A percentile compares a stretch with the other conserved stretches of the same genome.
phyloP scores from a whole-genome alignment of 345 rosid species.

The Odontarrhena argentea region DNA sequence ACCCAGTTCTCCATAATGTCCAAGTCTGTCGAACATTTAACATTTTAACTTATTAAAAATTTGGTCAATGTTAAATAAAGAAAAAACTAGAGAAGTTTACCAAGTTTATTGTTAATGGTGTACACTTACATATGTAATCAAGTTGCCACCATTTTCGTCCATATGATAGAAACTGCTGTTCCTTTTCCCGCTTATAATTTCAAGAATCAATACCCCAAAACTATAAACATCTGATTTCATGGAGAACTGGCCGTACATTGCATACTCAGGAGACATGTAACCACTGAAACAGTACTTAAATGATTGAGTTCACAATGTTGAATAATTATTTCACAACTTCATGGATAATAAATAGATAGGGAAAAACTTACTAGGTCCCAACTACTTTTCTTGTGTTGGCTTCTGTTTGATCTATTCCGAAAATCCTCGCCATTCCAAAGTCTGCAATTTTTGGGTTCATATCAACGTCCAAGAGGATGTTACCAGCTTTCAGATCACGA shows the following conservation, averaged over 20 bases:
- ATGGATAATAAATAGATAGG: background rate
- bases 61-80: background rate
- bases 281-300: constrained; percentile 9
- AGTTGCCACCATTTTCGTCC: background rate
- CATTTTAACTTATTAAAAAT: no score
- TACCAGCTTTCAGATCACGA: background rate
- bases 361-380: constrained; percentile 6
- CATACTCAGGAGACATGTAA: constrained; percentile 34
- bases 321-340: background rate
- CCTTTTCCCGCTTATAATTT: constrained; percentile 11
- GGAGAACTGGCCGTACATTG: constrained; percentile 7
- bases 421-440: constrained; percentile 5
- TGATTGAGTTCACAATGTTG: background rate
- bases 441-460: constrained; percentile 7
- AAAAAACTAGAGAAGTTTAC: no score
- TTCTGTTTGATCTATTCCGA: background rate
- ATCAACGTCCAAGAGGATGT: background rate
- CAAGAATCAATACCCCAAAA: constrained; percentile 22
- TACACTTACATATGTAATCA: constrained; percentile 43
- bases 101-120: background rate
- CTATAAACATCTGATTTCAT: constrained; percentile 30
- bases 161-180: background rate
- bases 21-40: constrained; percentile 36
- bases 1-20: constrained; percentile 44
- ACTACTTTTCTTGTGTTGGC: background rate